These are phyloP conservation scores for Colletotrichum coccodes DNA, from an alignment of 2,329 filamentous ascomycete genomes.

Conservation along the genomic window DNA sequence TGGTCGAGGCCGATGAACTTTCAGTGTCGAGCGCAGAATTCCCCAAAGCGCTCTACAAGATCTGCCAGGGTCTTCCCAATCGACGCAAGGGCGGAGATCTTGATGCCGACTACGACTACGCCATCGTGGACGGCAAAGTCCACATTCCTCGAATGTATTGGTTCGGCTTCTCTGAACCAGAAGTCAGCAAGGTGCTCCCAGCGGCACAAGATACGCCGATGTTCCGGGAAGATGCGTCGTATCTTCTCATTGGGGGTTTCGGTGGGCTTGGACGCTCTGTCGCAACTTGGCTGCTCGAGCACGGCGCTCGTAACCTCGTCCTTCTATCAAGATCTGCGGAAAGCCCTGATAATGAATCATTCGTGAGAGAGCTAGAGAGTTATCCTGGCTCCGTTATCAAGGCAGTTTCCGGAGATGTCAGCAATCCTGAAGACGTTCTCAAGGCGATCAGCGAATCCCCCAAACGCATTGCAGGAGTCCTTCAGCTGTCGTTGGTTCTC, in stretches of 20 bases:
- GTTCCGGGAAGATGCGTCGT: too few species aligned
- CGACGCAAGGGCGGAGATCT: constrained; percentile 28
- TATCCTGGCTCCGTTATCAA: neutral
- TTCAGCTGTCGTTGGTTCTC: neutral
- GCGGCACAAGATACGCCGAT: too few species aligned
- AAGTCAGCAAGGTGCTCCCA: constrained; percentile 37
- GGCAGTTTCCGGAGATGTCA: constrained; percentile 15
- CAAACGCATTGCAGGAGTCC: too few species aligned
- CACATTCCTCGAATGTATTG: constrained; percentile 37
- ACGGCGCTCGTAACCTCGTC: too few species aligned
- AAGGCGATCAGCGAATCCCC: neutral
- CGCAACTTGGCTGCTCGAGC: too few species aligned
- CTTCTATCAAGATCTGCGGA: too few species aligned
- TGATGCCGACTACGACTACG: constrained; percentile 44
- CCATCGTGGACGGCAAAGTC: constrained; percentile 38
- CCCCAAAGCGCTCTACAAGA: constrained; percentile 1
- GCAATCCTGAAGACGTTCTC: neutral
- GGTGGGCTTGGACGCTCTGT: too few species aligned
- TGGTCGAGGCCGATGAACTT: constrained; percentile 2
- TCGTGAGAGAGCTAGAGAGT: too few species aligned
- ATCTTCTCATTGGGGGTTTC: too few species aligned
- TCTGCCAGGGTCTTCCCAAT: constrained; percentile 13
- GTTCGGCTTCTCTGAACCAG: constrained; percentile 18
- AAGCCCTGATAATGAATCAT: too few species aligned
- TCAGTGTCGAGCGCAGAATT: neutral